Evolutionary conservation across 371 early-diverging fungal genomes (phyloP).

Genomic region (Apophysomyces ossiformis): DNA sequence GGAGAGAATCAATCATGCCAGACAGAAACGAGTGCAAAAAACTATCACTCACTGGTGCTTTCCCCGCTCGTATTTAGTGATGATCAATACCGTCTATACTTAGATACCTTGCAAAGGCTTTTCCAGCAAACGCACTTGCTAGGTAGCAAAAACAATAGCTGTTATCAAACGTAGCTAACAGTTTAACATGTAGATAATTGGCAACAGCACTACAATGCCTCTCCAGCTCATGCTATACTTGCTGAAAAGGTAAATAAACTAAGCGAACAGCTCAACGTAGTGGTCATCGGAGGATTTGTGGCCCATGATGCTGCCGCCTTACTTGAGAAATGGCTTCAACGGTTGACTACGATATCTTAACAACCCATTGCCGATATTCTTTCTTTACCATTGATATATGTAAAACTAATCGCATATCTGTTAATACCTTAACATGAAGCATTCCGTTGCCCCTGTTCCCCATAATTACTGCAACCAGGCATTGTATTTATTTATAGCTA

Average conservation of each 20-base stretch:
- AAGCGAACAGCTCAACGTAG: neutral
- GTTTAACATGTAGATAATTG: neutral
- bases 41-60: no score
- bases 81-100: slow-evolving; percentile 1
- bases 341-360: neutral
- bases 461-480: no score
- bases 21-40: neutral
- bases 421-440: neutral
- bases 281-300: slow-evolving; percentile 5
- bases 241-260: neutral
- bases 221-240: neutral
- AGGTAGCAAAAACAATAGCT: neutral
- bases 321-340: slow-evolving; percentile 1
- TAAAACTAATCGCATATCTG: neutral
- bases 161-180: neutral
- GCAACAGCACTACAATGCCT: neutral
- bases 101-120: slow-evolving; percentile 4
- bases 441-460: no score
- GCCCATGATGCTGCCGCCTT: neutral
- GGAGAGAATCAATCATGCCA: neutral
- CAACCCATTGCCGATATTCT: neutral
- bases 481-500: no score
- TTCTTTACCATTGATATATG: neutral
- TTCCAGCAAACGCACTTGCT: slow-evolving; percentile 2
- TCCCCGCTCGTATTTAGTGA: neutral